phyloP scores from a whole-genome alignment of 129 eudicot genomes.

The Flaveria linearis region DNA sequence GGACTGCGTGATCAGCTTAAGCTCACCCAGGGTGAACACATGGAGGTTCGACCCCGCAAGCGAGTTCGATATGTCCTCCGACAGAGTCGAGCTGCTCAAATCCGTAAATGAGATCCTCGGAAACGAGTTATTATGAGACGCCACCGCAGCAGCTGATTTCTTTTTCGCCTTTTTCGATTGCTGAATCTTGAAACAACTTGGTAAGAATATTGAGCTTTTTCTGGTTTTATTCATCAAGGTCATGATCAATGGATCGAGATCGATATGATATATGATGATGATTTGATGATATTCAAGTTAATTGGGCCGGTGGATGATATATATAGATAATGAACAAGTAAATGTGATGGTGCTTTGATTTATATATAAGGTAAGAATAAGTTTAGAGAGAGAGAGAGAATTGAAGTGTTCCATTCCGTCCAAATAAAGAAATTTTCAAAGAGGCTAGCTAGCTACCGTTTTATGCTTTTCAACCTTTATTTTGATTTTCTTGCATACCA shows the following conservation, averaged over 20 bases:
- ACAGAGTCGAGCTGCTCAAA: constrained; percentile 49
- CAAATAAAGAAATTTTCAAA: background rate
- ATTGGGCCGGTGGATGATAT: background rate
- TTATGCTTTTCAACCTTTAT: constrained; percentile 6
- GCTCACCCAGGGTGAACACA: constrained; percentile 58
- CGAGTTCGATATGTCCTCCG: constrained; percentile 70
- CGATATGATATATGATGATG: too few relatives aligned
- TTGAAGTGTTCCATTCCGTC: background rate
- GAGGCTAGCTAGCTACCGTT: background rate
- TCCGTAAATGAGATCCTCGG: constrained; percentile 51
- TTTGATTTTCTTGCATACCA: constrained; percentile 31
- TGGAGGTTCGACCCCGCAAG: constrained; percentile 69
- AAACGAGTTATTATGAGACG: constrained; percentile 44
- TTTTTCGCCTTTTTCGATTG: constrained; percentile 15
- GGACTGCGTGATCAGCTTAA: constrained; percentile 71
- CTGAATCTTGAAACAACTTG: constrained; percentile 49
- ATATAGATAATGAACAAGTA: background rate
- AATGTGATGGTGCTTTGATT: background rate
- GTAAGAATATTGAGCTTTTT: constrained; percentile 39
- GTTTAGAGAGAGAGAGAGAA: constrained; percentile 8
- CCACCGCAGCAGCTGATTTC: constrained; percentile 28
- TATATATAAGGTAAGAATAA: background rate
- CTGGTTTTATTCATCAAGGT: constrained; percentile 21
- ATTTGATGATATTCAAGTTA: background rate
- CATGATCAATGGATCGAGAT: constrained; percentile 26